Evolutionary conservation across 2,329 filamentous ascomycete species (phyloP).

Genomic region (Dendryphion nanum): DNA sequence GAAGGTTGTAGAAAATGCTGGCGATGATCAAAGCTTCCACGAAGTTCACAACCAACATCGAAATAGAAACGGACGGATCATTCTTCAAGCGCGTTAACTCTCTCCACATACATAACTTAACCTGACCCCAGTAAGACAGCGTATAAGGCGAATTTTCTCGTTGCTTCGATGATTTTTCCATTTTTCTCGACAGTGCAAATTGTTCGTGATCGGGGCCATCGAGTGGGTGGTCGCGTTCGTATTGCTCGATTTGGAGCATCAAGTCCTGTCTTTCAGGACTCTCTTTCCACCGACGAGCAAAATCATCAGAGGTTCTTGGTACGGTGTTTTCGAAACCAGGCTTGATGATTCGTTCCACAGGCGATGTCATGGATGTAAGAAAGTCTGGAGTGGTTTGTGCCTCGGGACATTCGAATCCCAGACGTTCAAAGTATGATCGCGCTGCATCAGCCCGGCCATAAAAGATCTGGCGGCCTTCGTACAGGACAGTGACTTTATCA

Average conservation of each 20-base stretch:
- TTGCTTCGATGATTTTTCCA: slow-evolving; percentile 51
- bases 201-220: slow-evolving; percentile 43
- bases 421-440: slow-evolving; percentile 63
- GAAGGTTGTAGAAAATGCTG: slow-evolving; percentile 56
- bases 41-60: slow-evolving; percentile 51
- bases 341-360: slow-evolving; percentile 41
- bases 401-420: slow-evolving; percentile 69
- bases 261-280: slow-evolving; percentile 38
- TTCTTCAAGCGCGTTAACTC: slow-evolving; percentile 19
- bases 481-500: slow-evolving; percentile 22
- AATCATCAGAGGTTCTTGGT: slow-evolving; percentile 55
- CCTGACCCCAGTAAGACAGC: slow-evolving; percentile 52
- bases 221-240: slow-evolving; percentile 45
- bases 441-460: slow-evolving; percentile 64
- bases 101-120: slow-evolving; percentile 23
- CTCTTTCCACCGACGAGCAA: slow-evolving; percentile 59
- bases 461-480: slow-evolving; percentile 70
- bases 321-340: slow-evolving; percentile 42
- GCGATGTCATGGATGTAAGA: slow-evolving; percentile 64
- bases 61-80: slow-evolving; percentile 16
- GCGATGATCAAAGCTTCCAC: slow-evolving; percentile 59
- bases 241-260: slow-evolving; percentile 41
- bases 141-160: slow-evolving; percentile 55
- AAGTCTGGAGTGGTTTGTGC: slow-evolving; percentile 71
- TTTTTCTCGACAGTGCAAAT: slow-evolving; percentile 31